These are phyloP conservation scores for Bonia amplexicaulis DNA, from an alignment of 176 grass and related monocot species.

Conservation along the genomic window DNA sequence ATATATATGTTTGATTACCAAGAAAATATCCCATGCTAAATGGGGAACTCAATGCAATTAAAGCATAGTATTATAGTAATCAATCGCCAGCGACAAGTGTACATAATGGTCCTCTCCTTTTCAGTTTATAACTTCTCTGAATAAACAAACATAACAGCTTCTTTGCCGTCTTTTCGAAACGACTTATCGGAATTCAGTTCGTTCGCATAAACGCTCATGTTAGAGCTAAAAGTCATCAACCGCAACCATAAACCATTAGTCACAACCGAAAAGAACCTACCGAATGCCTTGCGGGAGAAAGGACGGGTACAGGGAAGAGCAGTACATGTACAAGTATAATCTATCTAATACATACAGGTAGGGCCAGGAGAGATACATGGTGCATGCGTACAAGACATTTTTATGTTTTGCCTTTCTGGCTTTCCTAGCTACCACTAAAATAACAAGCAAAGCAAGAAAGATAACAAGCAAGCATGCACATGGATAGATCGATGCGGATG, in stretches of 20 bases:
- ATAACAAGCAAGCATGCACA: neutral
- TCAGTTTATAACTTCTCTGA: too few species aligned
- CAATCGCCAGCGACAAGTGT: neutral
- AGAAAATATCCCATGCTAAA: constrained; percentile 7
- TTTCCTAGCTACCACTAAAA: neutral
- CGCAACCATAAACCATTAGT: too few species aligned
- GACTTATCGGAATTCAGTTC: too few species aligned
- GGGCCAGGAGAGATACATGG: neutral
- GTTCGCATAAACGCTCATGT: too few species aligned
- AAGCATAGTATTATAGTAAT: neutral
- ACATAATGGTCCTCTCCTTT: neutral
- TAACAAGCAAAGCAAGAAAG: neutral
- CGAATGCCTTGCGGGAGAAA: neutral
- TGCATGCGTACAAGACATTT: neutral
- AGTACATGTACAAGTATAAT: neutral
- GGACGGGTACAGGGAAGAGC: neutral
- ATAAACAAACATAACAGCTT: too few species aligned
- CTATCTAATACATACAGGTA: neutral
- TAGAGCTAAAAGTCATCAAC: too few species aligned
- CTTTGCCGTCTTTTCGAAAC: too few species aligned
- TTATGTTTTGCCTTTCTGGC: neutral
- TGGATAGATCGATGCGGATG: neutral
- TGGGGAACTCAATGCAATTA: neutral
- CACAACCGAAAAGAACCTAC: too few species aligned
- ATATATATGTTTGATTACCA: neutral